phyloP scores from a whole-genome alignment of 352 stramenopile genomes.

The Globisporangium yorkense region DNA sequence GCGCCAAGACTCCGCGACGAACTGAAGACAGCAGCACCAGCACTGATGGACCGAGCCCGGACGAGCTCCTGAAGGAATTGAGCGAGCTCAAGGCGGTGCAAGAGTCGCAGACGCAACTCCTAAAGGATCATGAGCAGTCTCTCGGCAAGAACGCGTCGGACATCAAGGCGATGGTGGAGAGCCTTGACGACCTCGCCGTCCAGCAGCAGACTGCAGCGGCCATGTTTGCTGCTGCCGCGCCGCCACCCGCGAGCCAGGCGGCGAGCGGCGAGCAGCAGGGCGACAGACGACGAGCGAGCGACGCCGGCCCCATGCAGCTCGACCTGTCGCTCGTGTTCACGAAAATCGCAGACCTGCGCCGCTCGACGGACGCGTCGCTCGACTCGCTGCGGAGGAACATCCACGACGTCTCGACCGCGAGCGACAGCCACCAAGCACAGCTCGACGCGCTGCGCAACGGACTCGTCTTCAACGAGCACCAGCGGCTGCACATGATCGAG shows the following conservation, averaged over 20 bases:
- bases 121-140: conserved; percentile 34
- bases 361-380: conserved; percentile 52
- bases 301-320: conserved; percentile 23
- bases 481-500: conserved; percentile 56
- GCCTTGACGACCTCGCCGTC: conserved; percentile 46
- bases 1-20: conserved; percentile 5
- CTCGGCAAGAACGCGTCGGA: conserved; percentile 42
- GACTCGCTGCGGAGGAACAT: conserved; percentile 50
- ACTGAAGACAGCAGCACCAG: conserved; percentile 9
- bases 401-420: conserved; percentile 27
- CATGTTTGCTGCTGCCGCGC: conserved; percentile 16
- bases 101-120: conserved; percentile 26
- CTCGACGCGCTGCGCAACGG: conserved; percentile 50
- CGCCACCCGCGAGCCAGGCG: conserved; percentile 1
- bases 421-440: conserved; percentile 41
- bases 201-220: conserved; percentile 39
- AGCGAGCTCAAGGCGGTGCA: conserved; percentile 42
- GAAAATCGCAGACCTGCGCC: conserved; percentile 64
- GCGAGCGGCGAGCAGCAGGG: neutral
- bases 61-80: conserved; percentile 37
- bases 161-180: conserved; percentile 38
- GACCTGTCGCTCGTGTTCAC: conserved; percentile 80
- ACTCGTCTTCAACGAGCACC: conserved; percentile 41
- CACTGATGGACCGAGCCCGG: neutral
- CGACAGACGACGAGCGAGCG: conserved; percentile 1